A percentile compares a stretch with the other conserved stretches of the same genome.
Conservation (phyloP, 2,329 filamentous ascomycete genomes). For the Fusarium paranaense region DNA sequence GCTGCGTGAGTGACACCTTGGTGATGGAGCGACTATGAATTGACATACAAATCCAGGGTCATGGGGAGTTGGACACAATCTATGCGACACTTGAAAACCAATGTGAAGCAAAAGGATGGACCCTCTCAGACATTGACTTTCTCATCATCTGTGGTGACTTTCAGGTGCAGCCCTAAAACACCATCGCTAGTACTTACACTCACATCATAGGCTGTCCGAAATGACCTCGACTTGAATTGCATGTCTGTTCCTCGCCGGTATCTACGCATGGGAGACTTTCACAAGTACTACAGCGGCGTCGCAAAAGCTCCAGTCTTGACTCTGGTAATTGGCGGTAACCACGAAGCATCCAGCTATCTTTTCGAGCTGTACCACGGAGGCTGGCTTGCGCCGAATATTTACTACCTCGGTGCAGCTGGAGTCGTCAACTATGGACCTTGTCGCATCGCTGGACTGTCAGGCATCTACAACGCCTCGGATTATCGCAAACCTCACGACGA, state of each 20-base stretch:
- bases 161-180: constrained; percentile 65
- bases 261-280: constrained; percentile 88
- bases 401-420: constrained; percentile 93
- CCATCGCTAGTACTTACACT: neutral
- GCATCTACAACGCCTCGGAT: constrained; percentile 92
- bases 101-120: constrained; percentile 19
- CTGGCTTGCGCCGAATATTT: constrained; percentile 96
- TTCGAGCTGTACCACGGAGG: constrained; percentile 95
- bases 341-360: constrained; percentile 89
- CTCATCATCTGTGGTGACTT: constrained; percentile 97
- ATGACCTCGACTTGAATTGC: constrained; percentile 85
- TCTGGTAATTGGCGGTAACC: constrained; percentile 91
- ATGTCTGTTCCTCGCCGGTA: constrained; percentile 92
- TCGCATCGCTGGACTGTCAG: constrained; percentile 87
- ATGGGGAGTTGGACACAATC: constrained; percentile 19
- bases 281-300: constrained; percentile 87
- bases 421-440: constrained; percentile 86
- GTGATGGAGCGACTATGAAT: neutral
- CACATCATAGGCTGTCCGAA: constrained; percentile 76
- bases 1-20: constrained; percentile 16
- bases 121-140: constrained; percentile 74
- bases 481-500: constrained; percentile 87
- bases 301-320: constrained; percentile 86
- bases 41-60: constrained; percentile 1
- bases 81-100: constrained; percentile 8